phyloP scores from a whole-genome alignment of 257 asterid species.

The Salvia rosmarinus region DNA sequence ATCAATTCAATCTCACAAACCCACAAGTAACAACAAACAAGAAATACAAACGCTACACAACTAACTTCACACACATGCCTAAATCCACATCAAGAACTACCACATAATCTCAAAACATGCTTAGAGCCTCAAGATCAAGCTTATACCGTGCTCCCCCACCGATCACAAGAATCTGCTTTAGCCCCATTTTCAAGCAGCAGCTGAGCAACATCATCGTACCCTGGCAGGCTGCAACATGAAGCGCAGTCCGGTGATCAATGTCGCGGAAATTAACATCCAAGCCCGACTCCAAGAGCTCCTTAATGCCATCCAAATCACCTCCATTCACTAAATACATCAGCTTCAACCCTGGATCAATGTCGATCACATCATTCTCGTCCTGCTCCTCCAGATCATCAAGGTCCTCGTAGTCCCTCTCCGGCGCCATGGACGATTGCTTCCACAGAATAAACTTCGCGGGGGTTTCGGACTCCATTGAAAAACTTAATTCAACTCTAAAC shows the following conservation, averaged over 20 bases:
- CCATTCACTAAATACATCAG: constrained; percentile 85
- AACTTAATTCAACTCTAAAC: neutral
- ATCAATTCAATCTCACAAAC: neutral
- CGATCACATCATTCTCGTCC: constrained; percentile 56
- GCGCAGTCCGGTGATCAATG: constrained; percentile 87
- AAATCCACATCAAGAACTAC: constrained; percentile 13
- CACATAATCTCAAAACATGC: neutral
- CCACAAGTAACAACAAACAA: neutral
- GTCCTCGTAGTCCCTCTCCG: constrained; percentile 53
- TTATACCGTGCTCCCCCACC: constrained; percentile 99
- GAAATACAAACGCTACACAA: constrained; percentile 3
- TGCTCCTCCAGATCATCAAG: constrained; percentile 50
- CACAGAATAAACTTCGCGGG: constrained; percentile 56
- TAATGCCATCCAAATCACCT: constrained; percentile 86
- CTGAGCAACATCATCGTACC: constrained; percentile 65
- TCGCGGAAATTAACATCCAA: constrained; percentile 82
- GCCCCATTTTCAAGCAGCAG: constrained; percentile 70
- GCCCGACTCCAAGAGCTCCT: constrained; percentile 68
- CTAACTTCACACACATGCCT: neutral
- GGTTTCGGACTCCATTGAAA: constrained; percentile 57
- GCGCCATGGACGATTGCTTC: constrained; percentile 94
- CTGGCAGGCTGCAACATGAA: constrained; percentile 97
- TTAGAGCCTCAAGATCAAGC: neutral
- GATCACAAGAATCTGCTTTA: constrained; percentile 63
- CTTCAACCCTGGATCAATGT: constrained; percentile 74